Conservation (phyloP, 805 yeast species). For the Saccharomycopsis sp. region DNA sequence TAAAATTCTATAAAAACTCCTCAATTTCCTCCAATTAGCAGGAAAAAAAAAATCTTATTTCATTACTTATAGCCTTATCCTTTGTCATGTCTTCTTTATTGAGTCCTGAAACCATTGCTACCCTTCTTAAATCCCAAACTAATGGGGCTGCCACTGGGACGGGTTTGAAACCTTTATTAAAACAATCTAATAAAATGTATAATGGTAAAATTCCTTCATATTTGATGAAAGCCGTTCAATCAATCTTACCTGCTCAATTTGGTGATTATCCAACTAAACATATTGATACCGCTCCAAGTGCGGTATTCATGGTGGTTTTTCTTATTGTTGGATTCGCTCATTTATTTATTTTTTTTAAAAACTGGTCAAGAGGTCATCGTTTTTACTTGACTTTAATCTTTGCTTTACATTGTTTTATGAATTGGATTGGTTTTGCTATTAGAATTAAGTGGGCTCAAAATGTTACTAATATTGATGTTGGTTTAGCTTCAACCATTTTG, state of each 20-base stretch:
- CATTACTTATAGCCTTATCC: too few relatives aligned
- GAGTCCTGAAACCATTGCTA: neutral
- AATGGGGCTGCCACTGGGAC: conserved; percentile 41
- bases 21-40: too few relatives aligned
- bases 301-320: conserved; percentile 46
- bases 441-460: conserved; percentile 53
- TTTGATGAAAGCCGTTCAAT: conserved; percentile 22
- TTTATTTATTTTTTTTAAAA: conserved; percentile 34
- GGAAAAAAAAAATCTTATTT: too few relatives aligned
- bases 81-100: neutral
- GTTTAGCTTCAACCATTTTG: conserved; percentile 48
- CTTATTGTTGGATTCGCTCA: conserved; percentile 38
- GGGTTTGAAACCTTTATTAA: conserved; percentile 31
- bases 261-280: conserved; percentile 47
- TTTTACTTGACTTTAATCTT: conserved; percentile 47
- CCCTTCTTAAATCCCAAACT: conserved; percentile 21
- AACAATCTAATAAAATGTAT: conserved; percentile 26
- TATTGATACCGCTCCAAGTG: conserved; percentile 55
- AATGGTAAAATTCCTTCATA: conserved; percentile 31
- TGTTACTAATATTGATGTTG: conserved; percentile 34
- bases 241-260: conserved; percentile 39
- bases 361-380: conserved; percentile 45
- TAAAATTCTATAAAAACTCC: too few relatives aligned
- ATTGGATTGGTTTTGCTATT: conserved; percentile 48
- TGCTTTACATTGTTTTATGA: conserved; percentile 39